Evolutionary conservation across 176 grass and related monocot genomes (phyloP).

Genomic region (Urochloa ruziziensis): DNA sequence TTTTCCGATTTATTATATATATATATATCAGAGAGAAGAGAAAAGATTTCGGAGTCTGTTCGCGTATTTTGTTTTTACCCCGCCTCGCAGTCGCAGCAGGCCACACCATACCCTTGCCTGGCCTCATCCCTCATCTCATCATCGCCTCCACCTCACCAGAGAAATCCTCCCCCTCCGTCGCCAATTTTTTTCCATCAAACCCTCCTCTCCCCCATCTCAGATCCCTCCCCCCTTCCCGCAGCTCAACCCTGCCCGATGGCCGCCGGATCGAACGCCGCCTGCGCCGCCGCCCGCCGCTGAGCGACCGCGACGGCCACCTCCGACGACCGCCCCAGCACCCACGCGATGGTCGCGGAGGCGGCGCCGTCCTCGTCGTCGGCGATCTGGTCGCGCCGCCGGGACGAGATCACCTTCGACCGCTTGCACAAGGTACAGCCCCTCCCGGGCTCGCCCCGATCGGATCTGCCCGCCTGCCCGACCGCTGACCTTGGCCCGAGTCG

Average conservation of each 20-base stretch:
- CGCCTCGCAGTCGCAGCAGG: background rate
- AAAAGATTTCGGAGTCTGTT: background rate
- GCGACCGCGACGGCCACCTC: background rate
- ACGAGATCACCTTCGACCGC: constrained; percentile 85
- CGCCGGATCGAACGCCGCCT: background rate
- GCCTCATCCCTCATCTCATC: constrained; percentile 21
- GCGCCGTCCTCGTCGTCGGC: constrained; percentile 22
- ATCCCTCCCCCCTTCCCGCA: constrained; percentile 10
- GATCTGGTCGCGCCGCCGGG: constrained; percentile 80
- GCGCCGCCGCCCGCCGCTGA: constrained; percentile 13
- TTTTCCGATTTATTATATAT: background rate
- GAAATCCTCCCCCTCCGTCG: constrained; percentile 7
- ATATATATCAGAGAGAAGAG: too few relatives aligned
- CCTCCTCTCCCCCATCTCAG: constrained; percentile 10
- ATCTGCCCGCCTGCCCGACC: constrained; percentile 17
- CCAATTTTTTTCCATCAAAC: constrained; percentile 18
- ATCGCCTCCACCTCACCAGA: constrained; percentile 21
- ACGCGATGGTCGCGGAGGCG: constrained; percentile 11
- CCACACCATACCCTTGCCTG: background rate
- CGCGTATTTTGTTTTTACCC: background rate
- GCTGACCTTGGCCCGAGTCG: background rate
- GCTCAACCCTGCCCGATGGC: constrained; percentile 12
- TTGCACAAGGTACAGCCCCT: constrained; percentile 62
- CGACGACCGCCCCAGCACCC: background rate
- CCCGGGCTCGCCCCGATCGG: constrained; percentile 17